A percentile compares a stretch with the other conserved stretches of the same genome.
These are phyloP conservation scores for Tetrahymena borealis DNA, from an alignment of 73 alveolate genomes.

Conservation along the genomic window DNA sequence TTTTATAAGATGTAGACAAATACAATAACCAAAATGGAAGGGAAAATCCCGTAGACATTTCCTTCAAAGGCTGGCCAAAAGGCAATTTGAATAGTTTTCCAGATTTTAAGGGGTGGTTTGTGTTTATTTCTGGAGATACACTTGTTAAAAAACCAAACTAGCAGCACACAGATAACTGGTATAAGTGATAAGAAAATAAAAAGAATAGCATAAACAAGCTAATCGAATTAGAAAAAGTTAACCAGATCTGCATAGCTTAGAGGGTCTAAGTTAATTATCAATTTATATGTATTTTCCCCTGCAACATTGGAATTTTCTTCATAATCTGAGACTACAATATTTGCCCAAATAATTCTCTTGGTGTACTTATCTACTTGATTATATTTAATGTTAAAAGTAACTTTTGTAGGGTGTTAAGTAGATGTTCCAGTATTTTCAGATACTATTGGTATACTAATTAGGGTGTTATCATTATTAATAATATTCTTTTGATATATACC, in stretches of 20 bases:
- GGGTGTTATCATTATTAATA: background rate
- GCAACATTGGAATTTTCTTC: background rate
- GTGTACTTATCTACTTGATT: background rate
- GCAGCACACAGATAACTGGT: background rate
- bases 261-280: background rate
- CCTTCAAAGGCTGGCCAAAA: background rate
- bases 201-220: background rate
- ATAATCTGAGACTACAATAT: background rate
- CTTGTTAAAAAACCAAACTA: background rate
- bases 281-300: background rate
- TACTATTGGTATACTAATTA: background rate
- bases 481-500: background rate
- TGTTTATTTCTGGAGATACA: background rate
- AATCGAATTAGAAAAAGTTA: background rate
- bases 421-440: background rate
- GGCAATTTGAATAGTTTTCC: background rate
- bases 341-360: background rate
- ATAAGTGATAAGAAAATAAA: background rate
- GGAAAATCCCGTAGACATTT: background rate
- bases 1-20: background rate
- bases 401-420: background rate
- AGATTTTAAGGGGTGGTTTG: background rate
- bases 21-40: background rate
- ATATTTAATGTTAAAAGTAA: background rate
- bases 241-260: background rate